Base-by-base conservation (phyloP, 805 yeast species). In the Candida tammaniensis region DNA sequence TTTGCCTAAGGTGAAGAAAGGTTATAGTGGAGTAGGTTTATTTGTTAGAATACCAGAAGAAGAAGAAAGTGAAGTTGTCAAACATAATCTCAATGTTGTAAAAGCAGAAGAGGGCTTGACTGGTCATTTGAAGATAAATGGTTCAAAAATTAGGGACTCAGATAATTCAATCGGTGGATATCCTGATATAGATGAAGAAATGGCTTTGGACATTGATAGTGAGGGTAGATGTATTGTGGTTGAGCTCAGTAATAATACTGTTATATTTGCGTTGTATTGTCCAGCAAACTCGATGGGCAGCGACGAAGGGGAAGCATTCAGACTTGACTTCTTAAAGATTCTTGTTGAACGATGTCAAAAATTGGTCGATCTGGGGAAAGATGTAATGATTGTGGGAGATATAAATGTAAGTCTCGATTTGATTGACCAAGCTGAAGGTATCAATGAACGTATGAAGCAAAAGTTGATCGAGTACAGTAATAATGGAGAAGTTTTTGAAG, bases 91-190 rank as follows among this genome's bases (percentile, higher is more conserved):
- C 17, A 59, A 68, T 2, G 86, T 87, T 1, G 32, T 73, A 3
- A 77, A 74, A 43, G 96, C 89, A 0, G 98, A 93, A 52, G 96
- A 91, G 56, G 98, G 98, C 0, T 64, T 93, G 6, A 83, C 96
- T 0, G 98, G 98, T 0, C 59, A 63, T 40, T 52, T 78, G 13
- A 33, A 24, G 12, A 10, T 33, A 2, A 18, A 45, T 45, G 17
- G 35, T 27, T n/a, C 34, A 22, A 12, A 24, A 19, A 52, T 44
- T 28, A 36, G 51, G 27, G 49, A 45, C 23, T 24, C 38, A 7
- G 30, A 47, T 47, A 4, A 58, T 53, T 26, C 72, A 5, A 84
- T 87, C 25, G 95, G 96, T 16, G 94, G 93, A 0, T 88, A 87
- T 48, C 78, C 78, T 2, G 37, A 37, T 10, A 21, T 37, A 7